Evolutionary conservation across 495 filamentous ascomycete species (phyloP).

Genomic region (Choiromyces venosus): DNA sequence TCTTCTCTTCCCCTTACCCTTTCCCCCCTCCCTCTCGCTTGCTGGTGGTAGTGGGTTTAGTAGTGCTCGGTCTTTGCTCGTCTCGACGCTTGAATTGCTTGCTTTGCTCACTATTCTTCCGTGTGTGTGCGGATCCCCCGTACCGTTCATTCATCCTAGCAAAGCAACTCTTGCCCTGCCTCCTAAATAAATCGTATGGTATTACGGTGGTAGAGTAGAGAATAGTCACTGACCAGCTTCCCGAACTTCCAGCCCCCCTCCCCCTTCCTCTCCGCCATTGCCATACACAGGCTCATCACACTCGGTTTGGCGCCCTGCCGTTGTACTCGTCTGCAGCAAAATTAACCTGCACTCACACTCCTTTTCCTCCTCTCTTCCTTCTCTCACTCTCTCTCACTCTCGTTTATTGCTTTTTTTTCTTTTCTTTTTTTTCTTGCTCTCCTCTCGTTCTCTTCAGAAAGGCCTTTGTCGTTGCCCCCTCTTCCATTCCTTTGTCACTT

Average conservation of each 20-base stretch:
- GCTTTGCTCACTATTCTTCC: constrained; percentile 10
- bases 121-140: constrained; percentile 9
- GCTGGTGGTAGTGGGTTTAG: background rate
- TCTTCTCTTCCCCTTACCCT: constrained; percentile 6
- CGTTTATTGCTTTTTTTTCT: constrained; percentile 31
- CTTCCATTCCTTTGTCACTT: constrained; percentile 27
- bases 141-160: constrained; percentile 21
- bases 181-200: constrained; percentile 12
- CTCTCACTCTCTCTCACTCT: constrained; percentile 21
- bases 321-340: constrained; percentile 34
- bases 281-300: constrained; percentile 20
- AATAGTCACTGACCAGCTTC: constrained; percentile 20
- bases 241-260: constrained; percentile 19
- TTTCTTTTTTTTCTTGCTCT: constrained; percentile 4
- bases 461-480: constrained; percentile 20
- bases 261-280: constrained; percentile 22
- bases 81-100: constrained; percentile 14
- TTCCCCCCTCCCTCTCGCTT: background rate
- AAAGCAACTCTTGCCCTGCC: constrained; percentile 35
- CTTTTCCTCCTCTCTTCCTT: constrained; percentile 15
- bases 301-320: constrained; percentile 33
- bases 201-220: constrained; percentile 10
- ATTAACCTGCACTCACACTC: constrained; percentile 39
- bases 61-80: background rate
- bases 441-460: constrained; percentile 10